Percentiles rank a stretch among this genome's conserved stretches.
Evolutionary conservation across 2,329 filamentous ascomycete species (phyloP).

Genomic region (Dactylellina parvicollis): DNA sequence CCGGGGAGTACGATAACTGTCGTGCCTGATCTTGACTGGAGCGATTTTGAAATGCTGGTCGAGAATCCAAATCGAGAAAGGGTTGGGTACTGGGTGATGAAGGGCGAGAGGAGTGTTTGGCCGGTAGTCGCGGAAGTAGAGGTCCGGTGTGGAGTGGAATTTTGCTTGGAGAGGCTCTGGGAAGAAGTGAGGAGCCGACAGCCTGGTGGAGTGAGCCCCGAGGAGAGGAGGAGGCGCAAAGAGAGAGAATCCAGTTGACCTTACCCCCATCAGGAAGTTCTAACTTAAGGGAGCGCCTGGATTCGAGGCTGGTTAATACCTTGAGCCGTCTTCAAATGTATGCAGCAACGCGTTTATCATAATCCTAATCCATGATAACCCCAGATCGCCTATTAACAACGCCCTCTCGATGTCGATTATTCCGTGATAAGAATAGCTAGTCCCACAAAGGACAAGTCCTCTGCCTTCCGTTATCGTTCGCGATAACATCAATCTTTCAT

Average conservation of each 20-base stretch:
- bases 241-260: not conserved
- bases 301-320: not conserved
- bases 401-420: too few species aligned
- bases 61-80: constrained; percentile 80
- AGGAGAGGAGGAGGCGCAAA: constrained; percentile 29
- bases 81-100: constrained; percentile 83
- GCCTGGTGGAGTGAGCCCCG: constrained; percentile 49
- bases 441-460: too few species aligned
- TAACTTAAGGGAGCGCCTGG: not conserved
- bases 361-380: too few species aligned
- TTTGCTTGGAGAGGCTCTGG: constrained; percentile 86
- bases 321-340: too few species aligned
- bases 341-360: too few species aligned
- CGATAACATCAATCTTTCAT: too few species aligned
- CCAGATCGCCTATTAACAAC: not conserved
- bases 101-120: constrained; percentile 90
- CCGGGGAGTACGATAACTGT: constrained; percentile 81
- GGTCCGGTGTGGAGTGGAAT: constrained; percentile 84
- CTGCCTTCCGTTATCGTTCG: too few species aligned
- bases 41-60: constrained; percentile 81
- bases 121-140: constrained; percentile 83
- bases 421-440: too few species aligned
- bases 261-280: not conserved
- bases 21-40: constrained; percentile 77
- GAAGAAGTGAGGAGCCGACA: constrained; percentile 73